Conservation (phyloP, 768 basidiomycete species). For the Galerina sulciceps region DNA sequence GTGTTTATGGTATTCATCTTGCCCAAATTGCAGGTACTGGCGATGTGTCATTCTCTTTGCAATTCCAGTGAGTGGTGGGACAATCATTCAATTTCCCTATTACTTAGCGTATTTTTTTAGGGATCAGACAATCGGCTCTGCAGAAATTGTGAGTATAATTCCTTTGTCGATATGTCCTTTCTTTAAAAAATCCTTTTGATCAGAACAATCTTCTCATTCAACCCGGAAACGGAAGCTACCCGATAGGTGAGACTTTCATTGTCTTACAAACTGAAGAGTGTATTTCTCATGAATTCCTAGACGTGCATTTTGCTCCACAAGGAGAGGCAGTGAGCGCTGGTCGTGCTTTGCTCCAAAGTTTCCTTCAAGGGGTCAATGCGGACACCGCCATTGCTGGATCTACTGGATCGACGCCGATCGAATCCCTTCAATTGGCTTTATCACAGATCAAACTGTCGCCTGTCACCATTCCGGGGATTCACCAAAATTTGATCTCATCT, state of each 20-base stretch:
- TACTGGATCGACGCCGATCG: conserved; percentile 58
- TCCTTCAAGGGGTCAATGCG: conserved; percentile 64
- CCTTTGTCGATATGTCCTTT: not conserved
- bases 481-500: conserved; percentile 61
- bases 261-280: not conserved
- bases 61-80: conserved; percentile 50
- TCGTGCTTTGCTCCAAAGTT: conserved; percentile 62
- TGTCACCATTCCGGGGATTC: conserved; percentile 66
- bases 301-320: conserved; percentile 65
- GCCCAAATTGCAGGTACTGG: conserved; percentile 48
- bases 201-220: conserved; percentile 59
- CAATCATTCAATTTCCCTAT: not conserved
- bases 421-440: conserved; percentile 63
- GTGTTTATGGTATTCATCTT: conserved; percentile 23
- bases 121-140: conserved; percentile 58
- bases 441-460: conserved; percentile 63
- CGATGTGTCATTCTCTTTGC: conserved; percentile 63
- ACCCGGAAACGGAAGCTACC: conserved; percentile 60
- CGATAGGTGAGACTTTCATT: conserved; percentile 45
- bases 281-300: conserved; percentile 27
- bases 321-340: conserved; percentile 59
- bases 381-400: conserved; percentile 60
- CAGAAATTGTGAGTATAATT: conserved; percentile 49
- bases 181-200: conserved; percentile 8
- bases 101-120: conserved; percentile 25